phyloP scores from a whole-genome alignment of 768 basidiomycete genomes.

The Boletus fagicola region DNA sequence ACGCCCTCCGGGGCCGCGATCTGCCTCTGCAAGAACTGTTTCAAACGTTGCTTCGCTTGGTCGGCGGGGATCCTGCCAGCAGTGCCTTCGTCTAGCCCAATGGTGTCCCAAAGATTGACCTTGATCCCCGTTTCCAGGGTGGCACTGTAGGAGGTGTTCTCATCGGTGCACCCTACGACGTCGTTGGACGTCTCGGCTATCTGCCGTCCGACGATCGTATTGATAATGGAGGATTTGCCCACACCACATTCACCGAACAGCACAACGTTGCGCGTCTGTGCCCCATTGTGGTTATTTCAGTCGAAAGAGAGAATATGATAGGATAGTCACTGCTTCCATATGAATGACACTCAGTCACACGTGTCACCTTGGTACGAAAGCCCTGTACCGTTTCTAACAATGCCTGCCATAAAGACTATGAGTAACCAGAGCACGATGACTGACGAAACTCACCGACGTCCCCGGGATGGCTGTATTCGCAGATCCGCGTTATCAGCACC shows the following conservation, averaged over 20 bases:
- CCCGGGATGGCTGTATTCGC: background rate
- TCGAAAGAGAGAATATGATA: background rate
- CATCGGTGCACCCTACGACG: constrained; percentile 30
- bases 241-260: constrained; percentile 35
- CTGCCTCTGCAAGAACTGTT: constrained; percentile 29
- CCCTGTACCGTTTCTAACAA: background rate
- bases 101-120: constrained; percentile 35
- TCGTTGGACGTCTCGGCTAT: constrained; percentile 30
- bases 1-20: constrained; percentile 18
- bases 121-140: constrained; percentile 14
- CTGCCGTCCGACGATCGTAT: constrained; percentile 29
- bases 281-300: background rate
- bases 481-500: background rate
- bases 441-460: constrained; percentile 3
- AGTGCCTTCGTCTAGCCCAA: constrained; percentile 34
- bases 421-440: background rate
- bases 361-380: background rate
- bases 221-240: constrained; percentile 43
- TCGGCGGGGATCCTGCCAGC: constrained; percentile 15
- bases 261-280: constrained; percentile 32
- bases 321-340: constrained; percentile 11
- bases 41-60: constrained; percentile 18
- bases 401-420: background rate
- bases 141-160: constrained; percentile 17
- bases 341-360: background rate